phyloP scores from a whole-genome alignment of 73 alveolate genomes.

The Durusdinium trenchii region DNA sequence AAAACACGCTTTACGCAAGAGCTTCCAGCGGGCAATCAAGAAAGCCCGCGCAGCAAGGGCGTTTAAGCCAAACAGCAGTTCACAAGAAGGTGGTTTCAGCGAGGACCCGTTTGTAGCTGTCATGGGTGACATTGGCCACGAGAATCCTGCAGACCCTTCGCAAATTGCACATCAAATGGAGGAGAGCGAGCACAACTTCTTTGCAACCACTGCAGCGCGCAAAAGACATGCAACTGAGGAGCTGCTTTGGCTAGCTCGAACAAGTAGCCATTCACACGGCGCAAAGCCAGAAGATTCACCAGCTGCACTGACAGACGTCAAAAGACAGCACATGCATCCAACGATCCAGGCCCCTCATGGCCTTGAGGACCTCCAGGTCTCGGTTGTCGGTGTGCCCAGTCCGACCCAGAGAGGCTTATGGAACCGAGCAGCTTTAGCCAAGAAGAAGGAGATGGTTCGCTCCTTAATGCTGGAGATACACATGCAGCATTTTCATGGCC shows the following conservation, averaged over 20 bases:
- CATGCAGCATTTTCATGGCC: not conserved
- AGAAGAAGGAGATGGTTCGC: conserved; percentile 12
- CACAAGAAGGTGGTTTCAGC: not conserved
- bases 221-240: not conserved
- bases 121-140: not conserved
- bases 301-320: not conserved
- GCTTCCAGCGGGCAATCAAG: conserved; percentile 47
- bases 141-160: not conserved
- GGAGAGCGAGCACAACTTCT: conserved; percentile 30
- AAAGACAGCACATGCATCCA: not conserved
- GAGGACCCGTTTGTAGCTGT: not conserved
- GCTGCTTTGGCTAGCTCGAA: not conserved
- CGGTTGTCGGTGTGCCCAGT: not conserved
- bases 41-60: not conserved
- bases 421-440: conserved; percentile 11
- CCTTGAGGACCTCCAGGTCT: not conserved
- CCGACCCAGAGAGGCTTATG: not conserved
- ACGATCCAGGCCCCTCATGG: not conserved
- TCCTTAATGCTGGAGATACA: conserved; percentile 42
- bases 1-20: not conserved
- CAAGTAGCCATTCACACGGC: not conserved
- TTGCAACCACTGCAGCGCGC: not conserved
- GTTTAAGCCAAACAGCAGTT: not conserved
- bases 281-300: not conserved
- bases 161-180: not conserved